Evolutionary conservation across 129 eudicot species (phyloP).

Genomic region (Escallonia herrerae): DNA sequence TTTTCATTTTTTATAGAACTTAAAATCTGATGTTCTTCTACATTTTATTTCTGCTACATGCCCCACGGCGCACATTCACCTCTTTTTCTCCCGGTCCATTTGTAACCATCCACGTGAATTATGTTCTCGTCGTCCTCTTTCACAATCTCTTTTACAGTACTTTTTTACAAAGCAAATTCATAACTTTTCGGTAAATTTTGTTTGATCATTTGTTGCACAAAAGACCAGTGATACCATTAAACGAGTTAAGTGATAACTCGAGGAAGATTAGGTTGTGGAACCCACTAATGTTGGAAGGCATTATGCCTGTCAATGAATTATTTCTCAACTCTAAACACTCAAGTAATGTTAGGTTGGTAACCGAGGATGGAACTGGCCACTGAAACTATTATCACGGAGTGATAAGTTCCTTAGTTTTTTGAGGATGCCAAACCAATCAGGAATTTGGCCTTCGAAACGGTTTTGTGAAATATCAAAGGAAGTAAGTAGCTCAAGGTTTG

Average conservation of each 20-base stretch:
- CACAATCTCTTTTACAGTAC: too few species aligned
- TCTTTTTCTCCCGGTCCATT: too few species aligned
- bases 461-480: constrained; percentile 6
- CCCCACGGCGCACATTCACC: too few species aligned
- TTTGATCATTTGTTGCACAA: too few species aligned
- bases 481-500: constrained; percentile 8
- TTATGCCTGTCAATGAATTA: constrained; percentile 11
- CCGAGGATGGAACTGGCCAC: constrained; percentile 6
- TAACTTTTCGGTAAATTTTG: too few species aligned
- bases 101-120: too few species aligned
- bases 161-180: too few species aligned
- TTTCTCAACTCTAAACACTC: not conserved
- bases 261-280: not conserved
- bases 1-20: too few species aligned
- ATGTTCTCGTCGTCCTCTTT: too few species aligned
- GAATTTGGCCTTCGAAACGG: constrained; percentile 7
- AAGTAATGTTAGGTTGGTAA: not conserved
- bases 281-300: not conserved
- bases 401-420: not conserved
- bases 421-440: constrained; percentile 3
- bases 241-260: constrained; percentile 1
- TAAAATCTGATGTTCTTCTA: too few species aligned
- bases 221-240: too few species aligned
- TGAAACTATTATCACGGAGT: constrained; percentile 6
- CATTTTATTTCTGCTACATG: too few species aligned